Base-by-base conservation (phyloP, 768 basidiomycete genomes). In the Rhizopogon vesiculosus region DNA sequence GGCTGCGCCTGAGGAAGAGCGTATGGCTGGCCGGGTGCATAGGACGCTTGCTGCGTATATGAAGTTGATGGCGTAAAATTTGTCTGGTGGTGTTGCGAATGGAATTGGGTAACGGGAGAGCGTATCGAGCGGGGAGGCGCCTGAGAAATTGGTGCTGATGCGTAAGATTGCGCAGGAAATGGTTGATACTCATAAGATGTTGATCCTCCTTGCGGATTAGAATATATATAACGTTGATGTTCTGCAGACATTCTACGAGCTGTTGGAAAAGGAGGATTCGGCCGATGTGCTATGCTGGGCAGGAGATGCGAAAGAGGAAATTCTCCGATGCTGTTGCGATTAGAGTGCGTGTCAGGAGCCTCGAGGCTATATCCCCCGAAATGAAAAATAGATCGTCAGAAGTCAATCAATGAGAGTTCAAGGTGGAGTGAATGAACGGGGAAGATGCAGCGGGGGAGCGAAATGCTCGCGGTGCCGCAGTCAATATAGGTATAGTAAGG, bases 211-310 rank as follows among this genome's bases (percentile, higher is more conserved):
- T 74, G 76, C 51, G 78, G 72, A 56, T 76, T 70, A 52, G 76
- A 75, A 66, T 86, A 86, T 67, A 83, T 72, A 63, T 83, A 83
- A 56, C 79, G 75, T 51, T 76, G 73, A 68, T 49, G 44, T 5
- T 81, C 80, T 42, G 81, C 71, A 39, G 81, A 74, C 79, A 78
- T 79, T 60, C 57, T 43, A 48, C 29, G 33, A 53, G 59, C 18
- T 46, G 56, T 43, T 56, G 60, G 60, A 58, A 45, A 52, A 57
- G 59, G 61, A 57, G 58, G 55, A 53, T 54, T 22, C 39, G 58
- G 25, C 65, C 56, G 70, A 49, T 49, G 45, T 49, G 31, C 51
- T 54, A n/a, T 51, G 53, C 31, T 50, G 51, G n/a, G 42, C 31
- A 22, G 53, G 25, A 66, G 66, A 59, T 59, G 54, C 53, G 51